Evolutionary conservation across 1,139 yeast genomes (phyloP), one percentile per base, ranked within the genome.

Genomic region (Lodderomyces margitis): DNA sequence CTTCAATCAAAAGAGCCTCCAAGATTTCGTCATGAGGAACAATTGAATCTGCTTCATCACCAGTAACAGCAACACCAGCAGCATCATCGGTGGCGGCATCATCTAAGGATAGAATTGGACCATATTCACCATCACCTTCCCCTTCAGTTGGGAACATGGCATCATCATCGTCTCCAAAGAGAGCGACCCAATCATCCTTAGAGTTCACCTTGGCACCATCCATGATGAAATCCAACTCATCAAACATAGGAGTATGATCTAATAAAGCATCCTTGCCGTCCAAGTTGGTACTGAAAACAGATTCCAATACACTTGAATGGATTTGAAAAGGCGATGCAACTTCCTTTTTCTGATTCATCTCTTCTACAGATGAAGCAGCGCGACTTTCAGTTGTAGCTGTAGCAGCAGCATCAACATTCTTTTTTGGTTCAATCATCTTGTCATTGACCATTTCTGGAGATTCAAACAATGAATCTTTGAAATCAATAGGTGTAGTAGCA

Each of bases 191-290:
- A 56, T 75, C 75, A 25, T 75, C 75, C 51, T 68, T 69, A 38
- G 64, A 56, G 53, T 76, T 70, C 49, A 70, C 56, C 53, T 71
- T 73, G 43, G 67, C 61, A 43, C 77, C 75, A 45, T 70, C 76
- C 44, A 70, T 58, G 43, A 70, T 67, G 49, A 70, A 67, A 49
- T 71, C 77, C 49, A 70, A 68, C 44, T 77, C 79, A 50, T 70
- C 81, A 64, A 83, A 81, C 85, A 82, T 78, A 56, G 89, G 87
- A 55, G 84, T 73, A 37, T 75, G 69, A 44, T 73, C 73, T 16
- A 44, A 33, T 44, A 60, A 67, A 40, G 58, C 51, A 44, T 72
- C 72, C 12, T 41, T 25, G 41, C 62, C 71, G 48, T 69, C 75
- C 48, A 74, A 63, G 36, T 74, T 67, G 48, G 71, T 66, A 54